phyloP scores from a whole-genome alignment of 2,329 filamentous ascomycete species.

The Allantophomopsis cytisporea region DNA sequence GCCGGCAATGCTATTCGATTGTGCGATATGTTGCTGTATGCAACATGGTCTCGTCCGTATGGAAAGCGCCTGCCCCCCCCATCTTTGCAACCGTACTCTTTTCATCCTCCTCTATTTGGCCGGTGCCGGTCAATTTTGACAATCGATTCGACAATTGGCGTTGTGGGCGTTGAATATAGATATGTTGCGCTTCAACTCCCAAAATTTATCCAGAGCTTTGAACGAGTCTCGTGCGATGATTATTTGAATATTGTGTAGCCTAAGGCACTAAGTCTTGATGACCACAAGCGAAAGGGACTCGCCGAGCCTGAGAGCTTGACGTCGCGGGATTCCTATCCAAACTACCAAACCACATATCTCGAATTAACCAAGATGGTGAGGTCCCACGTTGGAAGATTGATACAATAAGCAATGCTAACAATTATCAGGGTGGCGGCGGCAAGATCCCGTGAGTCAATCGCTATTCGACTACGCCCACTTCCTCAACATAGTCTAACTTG shows the following conservation, averaged over 20 bases:
- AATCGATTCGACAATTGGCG: neutral
- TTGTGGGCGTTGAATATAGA: conserved; percentile 2
- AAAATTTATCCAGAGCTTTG: conserved; percentile 10
- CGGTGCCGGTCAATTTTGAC: neutral
- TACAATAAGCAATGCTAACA: neutral
- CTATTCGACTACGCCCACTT: conserved; percentile 13
- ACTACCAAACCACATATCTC: conserved; percentile 3
- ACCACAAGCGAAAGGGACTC: too few relatives aligned
- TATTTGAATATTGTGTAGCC: conserved; percentile 2
- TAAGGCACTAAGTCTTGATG: conserved; percentile 3
- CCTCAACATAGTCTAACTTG: conserved; percentile 7
- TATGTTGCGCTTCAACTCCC: neutral
- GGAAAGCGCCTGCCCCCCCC: conserved; percentile 44
- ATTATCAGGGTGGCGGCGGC: conserved; percentile 59
- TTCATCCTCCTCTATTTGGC: conserved; percentile 27
- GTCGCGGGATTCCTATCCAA: neutral
- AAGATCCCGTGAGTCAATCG: conserved; percentile 48
- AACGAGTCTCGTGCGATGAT: conserved; percentile 3
- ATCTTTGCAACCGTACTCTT: conserved; percentile 45
- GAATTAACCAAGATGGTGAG: conserved; percentile 41
- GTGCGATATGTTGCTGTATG: conserved; percentile 17
- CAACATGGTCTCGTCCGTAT: conserved; percentile 23
- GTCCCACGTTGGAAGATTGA: conserved; percentile 2
- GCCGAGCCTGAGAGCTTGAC: conserved; percentile 4
- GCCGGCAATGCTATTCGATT: conserved; percentile 11